These are phyloP conservation scores for Sporothrix curviconia DNA, from an alignment of 2,329 filamentous ascomycete genomes.

Conservation along the genomic window DNA sequence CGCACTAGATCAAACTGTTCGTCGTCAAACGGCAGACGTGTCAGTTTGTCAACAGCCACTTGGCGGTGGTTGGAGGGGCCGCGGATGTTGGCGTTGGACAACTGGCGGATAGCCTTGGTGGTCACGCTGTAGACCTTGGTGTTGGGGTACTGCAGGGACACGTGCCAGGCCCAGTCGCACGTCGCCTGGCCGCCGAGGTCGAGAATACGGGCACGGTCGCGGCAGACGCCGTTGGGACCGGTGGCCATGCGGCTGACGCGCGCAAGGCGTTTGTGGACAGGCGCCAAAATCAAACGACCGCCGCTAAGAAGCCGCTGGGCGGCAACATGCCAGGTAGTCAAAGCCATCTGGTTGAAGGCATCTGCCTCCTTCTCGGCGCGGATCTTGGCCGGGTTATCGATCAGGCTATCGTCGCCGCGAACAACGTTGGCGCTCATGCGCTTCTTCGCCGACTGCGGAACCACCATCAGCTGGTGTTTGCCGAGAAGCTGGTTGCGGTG, in stretches of 20 bases:
- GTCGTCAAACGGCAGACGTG: conserved; percentile 76
- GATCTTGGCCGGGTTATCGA: conserved; percentile 57
- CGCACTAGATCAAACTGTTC: conserved; percentile 88
- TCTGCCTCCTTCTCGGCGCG: conserved; percentile 72
- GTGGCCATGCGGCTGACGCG: conserved; percentile 45
- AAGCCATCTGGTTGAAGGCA: conserved; percentile 64
- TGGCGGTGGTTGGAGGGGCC: conserved; percentile 84
- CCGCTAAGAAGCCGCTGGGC: conserved; percentile 56
- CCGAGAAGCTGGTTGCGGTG: conserved; percentile 79
- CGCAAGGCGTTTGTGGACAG: conserved; percentile 56
- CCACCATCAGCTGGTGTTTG: conserved; percentile 70
- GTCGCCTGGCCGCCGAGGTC: conserved; percentile 80
- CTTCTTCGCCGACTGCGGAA: conserved; percentile 63
- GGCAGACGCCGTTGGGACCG: conserved; percentile 36
- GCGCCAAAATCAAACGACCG: conserved; percentile 57
- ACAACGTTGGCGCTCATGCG: conserved; percentile 66
- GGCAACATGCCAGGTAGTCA: conserved; percentile 55
- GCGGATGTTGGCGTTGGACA: conserved; percentile 67
- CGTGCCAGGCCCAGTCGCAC: conserved; percentile 95
- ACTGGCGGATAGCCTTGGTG: conserved; percentile 60
- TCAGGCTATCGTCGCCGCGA: conserved; percentile 60
- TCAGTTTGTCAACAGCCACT: conserved; percentile 69
- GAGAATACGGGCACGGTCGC: conserved; percentile 60
- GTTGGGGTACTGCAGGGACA: conserved; percentile 77
- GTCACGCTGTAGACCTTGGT: conserved; percentile 84